phyloP scores from a whole-genome alignment of 2,329 filamentous ascomycete species.

The Ascochyta fabae region DNA sequence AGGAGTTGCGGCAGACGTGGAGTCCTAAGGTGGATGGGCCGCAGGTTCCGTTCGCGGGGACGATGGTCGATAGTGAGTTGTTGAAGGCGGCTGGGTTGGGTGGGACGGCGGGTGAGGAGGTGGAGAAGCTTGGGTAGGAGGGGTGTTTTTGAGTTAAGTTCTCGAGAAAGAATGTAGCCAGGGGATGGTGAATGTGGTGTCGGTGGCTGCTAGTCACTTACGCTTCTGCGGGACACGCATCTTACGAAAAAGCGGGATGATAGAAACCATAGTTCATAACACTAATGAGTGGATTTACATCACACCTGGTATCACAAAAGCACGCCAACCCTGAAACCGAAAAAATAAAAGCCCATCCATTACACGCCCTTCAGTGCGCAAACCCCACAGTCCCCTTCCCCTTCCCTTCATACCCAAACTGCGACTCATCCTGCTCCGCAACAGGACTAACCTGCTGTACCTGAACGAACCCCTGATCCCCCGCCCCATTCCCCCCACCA shows the following conservation, averaged over 20 bases:
- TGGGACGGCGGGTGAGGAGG: conserved; percentile 27
- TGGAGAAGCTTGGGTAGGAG: conserved; percentile 19
- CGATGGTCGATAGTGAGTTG: conserved; percentile 39
- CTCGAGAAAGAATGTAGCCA: too few species aligned
- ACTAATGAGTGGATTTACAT: conserved; percentile 16
- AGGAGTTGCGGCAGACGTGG: conserved; percentile 28
- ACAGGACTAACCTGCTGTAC: conserved; percentile 28
- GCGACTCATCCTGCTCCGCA: conserved; percentile 30
- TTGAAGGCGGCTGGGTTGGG: conserved; percentile 38
- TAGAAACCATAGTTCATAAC: neutral
- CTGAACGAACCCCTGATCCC: conserved; percentile 13
- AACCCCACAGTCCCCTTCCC: conserved; percentile 27
- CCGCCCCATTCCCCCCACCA: conserved; percentile 17
- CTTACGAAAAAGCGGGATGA: neutral
- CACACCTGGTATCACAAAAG: conserved; percentile 18
- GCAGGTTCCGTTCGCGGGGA: conserved; percentile 38
- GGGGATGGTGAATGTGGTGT: neutral
- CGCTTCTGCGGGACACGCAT: neutral
- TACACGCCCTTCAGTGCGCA: conserved; percentile 10
- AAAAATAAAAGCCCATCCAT: neutral
- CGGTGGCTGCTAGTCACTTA: neutral
- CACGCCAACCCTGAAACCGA: neutral
- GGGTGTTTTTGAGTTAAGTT: neutral
- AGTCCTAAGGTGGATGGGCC: conserved; percentile 25
- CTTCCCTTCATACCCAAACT: conserved; percentile 24